A percentile compares a stretch with the other conserved stretches of the same genome.
These are phyloP conservation scores for Podospora conica DNA, from an alignment of 495 filamentous ascomycete genomes.

Conservation along the genomic window DNA sequence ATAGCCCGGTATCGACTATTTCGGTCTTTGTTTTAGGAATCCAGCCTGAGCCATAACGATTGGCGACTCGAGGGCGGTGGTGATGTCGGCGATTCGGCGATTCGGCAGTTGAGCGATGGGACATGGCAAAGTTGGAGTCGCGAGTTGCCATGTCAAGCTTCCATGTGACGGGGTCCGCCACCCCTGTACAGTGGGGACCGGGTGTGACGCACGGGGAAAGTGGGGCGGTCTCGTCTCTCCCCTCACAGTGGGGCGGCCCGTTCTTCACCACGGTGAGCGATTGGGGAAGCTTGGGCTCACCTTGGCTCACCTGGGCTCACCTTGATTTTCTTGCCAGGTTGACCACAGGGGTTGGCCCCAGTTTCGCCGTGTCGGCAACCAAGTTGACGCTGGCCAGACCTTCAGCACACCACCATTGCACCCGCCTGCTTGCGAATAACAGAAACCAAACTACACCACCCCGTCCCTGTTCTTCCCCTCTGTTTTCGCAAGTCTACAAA, in stretches of 20 bases:
- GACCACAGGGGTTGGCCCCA: constrained; percentile 21
- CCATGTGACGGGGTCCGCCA: background rate
- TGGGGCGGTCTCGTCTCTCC: too few relatives aligned
- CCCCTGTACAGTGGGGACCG: background rate
- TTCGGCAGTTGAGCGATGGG: background rate
- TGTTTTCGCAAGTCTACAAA: background rate
- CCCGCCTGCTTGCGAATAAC: background rate
- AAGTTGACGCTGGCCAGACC: constrained; percentile 1
- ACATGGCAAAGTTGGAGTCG: background rate
- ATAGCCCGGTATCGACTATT: background rate
- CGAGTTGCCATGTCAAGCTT: background rate
- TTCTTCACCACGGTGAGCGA: constrained; percentile 14
- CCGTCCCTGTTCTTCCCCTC: background rate
- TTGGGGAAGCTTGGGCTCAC: background rate
- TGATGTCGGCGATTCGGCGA: background rate
- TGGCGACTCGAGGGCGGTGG: background rate
- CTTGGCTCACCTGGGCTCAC: constrained; percentile 15
- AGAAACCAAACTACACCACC: background rate
- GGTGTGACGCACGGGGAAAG: constrained; percentile 1
- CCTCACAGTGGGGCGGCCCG: background rate
- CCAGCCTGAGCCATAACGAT: background rate
- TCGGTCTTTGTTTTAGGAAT: background rate
- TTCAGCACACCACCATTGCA: constrained; percentile 5
- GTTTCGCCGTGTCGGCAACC: background rate
- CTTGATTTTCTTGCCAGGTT: constrained; percentile 29